Evolutionary conservation across 768 basidiomycete genomes (phyloP), one percentile per base, ranked within the genome.

Genomic region (Mycena vulgaris): DNA sequence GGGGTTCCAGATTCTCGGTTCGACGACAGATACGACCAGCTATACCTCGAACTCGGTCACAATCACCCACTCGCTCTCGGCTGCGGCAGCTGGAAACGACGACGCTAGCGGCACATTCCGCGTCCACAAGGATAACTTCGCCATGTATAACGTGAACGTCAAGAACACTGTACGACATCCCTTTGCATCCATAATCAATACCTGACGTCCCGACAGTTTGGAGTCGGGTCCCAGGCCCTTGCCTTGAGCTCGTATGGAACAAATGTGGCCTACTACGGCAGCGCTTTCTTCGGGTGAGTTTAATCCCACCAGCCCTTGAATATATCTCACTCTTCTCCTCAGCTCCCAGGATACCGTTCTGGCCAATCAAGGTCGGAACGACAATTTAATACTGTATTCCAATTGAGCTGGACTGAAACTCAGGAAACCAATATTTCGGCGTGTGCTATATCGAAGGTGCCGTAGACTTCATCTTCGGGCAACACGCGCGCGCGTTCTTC

Each of bases 61-160:
- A 2, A 79, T 82, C 35, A 75, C 77, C 16, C 70, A 71, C 19
- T 74, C 75, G 28, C 55, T 78, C 14, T 76, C 78, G 10, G 79
- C 79, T 14, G 74, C 72, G 13, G 65, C 68, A 19, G 77, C 80
- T 3, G 79, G 79, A 9, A 78, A 72, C 40, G 77, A 81, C 53
- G 80, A 81, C 53, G 51, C 66, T 7, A 76, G 75, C 21, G 80
- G 79, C 0, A 80, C 80, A 19, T 72, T 82, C 17, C 75, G 79
- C 17, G 75, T 81, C 21, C 77, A 80, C 63, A 78, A 78, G 37
- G 75, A 79, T 56, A 74, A 79, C 48, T 79, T 81, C 37, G 68
- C 74, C n/a, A 40, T 81, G 42, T 81, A 81, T 63, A 81, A 82
- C 59, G 68, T 80, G 10, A 77, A 82, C 60, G 71, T 82, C 48